Percentiles rank a stretch among this genome's conserved stretches.
Conservation (phyloP, 2,329 filamentous ascomycete genomes). For the Clarireedia paspali region DNA sequence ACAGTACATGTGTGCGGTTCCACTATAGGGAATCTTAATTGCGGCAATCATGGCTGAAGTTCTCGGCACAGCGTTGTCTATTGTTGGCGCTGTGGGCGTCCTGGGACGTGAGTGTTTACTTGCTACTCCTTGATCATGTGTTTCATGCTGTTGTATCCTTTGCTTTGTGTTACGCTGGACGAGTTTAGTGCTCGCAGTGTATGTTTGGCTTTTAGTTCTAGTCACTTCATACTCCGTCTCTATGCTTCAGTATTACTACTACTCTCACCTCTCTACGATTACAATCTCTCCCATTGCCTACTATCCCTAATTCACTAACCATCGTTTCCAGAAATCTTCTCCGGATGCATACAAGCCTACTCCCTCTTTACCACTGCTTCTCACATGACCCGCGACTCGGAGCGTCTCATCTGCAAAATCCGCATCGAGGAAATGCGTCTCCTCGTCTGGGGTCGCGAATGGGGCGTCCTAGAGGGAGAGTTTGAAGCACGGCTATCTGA, state of each 20-base stretch:
- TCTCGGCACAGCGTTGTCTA: conserved; percentile 35
- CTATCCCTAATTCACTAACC: no score
- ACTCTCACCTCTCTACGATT: no score
- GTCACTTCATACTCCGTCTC: no score
- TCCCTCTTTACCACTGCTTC: conserved; percentile 36
- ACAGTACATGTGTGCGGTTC: no score
- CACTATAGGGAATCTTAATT: neutral
- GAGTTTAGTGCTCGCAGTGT: no score
- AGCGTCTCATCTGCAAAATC: conserved; percentile 40
- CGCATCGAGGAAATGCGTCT: conserved; percentile 43
- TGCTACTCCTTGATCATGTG: no score
- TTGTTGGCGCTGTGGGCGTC: conserved; percentile 38
- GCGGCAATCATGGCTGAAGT: conserved; percentile 31
- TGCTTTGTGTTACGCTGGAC: no score
- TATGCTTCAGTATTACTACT: no score
- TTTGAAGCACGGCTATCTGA: conserved; percentile 31
- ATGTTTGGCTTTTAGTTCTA: no score
- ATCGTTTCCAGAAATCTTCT: conserved; percentile 32
- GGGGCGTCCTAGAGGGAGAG: conserved; percentile 39
- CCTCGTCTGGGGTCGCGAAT: conserved; percentile 40
- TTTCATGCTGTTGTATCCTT: no score
- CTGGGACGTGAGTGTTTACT: conserved; percentile 28
- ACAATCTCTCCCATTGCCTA: no score
- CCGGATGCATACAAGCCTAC: conserved; percentile 40
- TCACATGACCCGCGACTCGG: conserved; percentile 36